These are phyloP conservation scores for Paraphoma sp. DNA, from an alignment of 2,329 filamentous ascomycete genomes.

Conservation along the genomic window DNA sequence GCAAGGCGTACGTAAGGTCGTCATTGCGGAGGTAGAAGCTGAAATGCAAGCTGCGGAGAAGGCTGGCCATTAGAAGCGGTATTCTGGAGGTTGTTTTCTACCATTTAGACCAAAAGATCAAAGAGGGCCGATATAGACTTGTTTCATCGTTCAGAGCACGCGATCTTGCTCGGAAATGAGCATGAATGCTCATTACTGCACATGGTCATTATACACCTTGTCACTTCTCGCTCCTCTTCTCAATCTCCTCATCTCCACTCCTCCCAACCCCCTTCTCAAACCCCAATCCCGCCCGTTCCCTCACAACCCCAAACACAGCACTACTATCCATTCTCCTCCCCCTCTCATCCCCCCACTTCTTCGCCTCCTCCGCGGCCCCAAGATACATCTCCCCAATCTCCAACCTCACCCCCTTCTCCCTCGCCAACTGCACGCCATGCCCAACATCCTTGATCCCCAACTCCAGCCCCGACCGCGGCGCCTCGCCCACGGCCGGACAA, in stretches of 20 bases:
- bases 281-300: constrained; percentile 51
- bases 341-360: constrained; percentile 43
- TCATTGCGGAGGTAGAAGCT: constrained; percentile 73
- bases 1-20: constrained; percentile 76
- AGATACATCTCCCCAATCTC: constrained; percentile 54
- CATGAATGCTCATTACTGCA: too few species aligned
- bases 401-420: constrained; percentile 48
- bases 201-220: too few species aligned
- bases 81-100: background rate
- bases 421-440: constrained; percentile 56
- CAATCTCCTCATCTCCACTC: constrained; percentile 16
- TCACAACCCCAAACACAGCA: constrained; percentile 58
- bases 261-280: constrained; percentile 53
- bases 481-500: constrained; percentile 29
- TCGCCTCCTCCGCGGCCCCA: constrained; percentile 54
- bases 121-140: background rate
- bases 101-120: background rate
- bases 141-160: background rate
- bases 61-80: constrained; percentile 14
- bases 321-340: constrained; percentile 56
- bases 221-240: background rate
- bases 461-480: constrained; percentile 57
- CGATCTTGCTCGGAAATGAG: too few species aligned
- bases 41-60: constrained; percentile 43
- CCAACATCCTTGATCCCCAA: constrained; percentile 62